Conservation (phyloP, 2,329 filamentous ascomycete genomes). For the Ophiosphaerella korrae region DNA sequence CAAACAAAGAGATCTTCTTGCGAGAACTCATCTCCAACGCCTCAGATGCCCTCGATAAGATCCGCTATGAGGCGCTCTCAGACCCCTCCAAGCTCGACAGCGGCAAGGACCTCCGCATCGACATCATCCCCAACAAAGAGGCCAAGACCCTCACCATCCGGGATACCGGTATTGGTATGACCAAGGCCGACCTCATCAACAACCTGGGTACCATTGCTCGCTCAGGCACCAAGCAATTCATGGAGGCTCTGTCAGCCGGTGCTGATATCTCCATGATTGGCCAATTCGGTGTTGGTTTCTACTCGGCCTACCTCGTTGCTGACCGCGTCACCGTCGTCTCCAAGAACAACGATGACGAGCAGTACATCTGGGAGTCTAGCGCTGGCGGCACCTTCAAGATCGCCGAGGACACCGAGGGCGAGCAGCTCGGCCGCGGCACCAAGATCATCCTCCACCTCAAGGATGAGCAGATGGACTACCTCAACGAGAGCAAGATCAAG, state of each 20-base stretch:
- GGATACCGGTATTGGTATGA: slow-evolving; percentile 99
- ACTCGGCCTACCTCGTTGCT: slow-evolving; percentile 99
- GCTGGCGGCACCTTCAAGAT: slow-evolving; percentile 98
- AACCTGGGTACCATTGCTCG: slow-evolving; percentile 99
- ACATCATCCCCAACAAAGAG: slow-evolving; percentile 98
- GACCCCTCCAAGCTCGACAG: slow-evolving; percentile 97
- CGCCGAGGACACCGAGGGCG: slow-evolving; percentile 84
- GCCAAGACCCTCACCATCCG: slow-evolving; percentile 96
- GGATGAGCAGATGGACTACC: slow-evolving; percentile 98
- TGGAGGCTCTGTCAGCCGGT: slow-evolving; percentile 98
- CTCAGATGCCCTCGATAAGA: slow-evolving; percentile 99
- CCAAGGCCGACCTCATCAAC: slow-evolving; percentile 99
- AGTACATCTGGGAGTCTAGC: slow-evolving; percentile 99
- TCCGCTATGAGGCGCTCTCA: slow-evolving; percentile 96
- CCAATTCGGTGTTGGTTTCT: slow-evolving; percentile 99
- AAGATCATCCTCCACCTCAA: slow-evolving; percentile 99
- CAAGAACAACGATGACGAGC: slow-evolving; percentile 99
- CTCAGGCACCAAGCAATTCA: slow-evolving; percentile 99
- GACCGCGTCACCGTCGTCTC: slow-evolving; percentile 94
- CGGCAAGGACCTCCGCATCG: slow-evolving; percentile 97
- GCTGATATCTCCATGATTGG: slow-evolving; percentile 99
- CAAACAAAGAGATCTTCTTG: slow-evolving; percentile 99
- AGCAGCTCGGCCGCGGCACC: slow-evolving; percentile 90
- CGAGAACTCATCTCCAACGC: slow-evolving; percentile 98
- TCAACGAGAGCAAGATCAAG: slow-evolving; percentile 99